phyloP scores from a whole-genome alignment of 2,329 filamentous ascomycete species.

The Pseudopithomyces chartarum region DNA sequence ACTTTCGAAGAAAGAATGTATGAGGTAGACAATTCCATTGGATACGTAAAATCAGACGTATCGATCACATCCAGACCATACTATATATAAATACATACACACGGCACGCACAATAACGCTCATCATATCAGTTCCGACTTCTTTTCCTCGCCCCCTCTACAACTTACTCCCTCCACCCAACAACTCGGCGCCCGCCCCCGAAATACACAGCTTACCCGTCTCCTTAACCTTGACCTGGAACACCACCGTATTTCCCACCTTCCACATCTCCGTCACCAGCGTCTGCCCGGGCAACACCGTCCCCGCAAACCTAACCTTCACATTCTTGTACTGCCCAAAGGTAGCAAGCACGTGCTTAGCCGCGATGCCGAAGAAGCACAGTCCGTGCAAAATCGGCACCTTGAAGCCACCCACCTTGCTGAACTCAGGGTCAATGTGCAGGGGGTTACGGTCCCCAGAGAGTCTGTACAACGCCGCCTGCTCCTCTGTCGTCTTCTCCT shows the following conservation, averaged over 20 bases:
- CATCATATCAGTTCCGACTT: too few relatives aligned
- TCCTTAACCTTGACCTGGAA: conserved; percentile 92
- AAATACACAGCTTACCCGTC: conserved; percentile 88
- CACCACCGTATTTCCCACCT: conserved; percentile 75
- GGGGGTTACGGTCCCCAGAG: conserved; percentile 92
- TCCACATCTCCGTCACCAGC: conserved; percentile 93
- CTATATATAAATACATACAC: too few relatives aligned
- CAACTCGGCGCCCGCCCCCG: conserved; percentile 79
- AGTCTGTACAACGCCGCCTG: conserved; percentile 93
- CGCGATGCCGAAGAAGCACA: conserved; percentile 91
- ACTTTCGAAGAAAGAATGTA: too few relatives aligned
- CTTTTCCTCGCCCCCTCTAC: conserved; percentile 20
- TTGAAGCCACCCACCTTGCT: conserved; percentile 96
- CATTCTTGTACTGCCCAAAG: conserved; percentile 84
- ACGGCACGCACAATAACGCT: too few relatives aligned
- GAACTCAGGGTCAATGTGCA: conserved; percentile 94
- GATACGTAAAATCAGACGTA: too few relatives aligned
- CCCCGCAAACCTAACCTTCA: conserved; percentile 91
- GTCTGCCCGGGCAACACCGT: conserved; percentile 87
- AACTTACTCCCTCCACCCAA: conserved; percentile 53
- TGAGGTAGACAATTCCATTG: too few relatives aligned
- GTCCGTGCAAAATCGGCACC: conserved; percentile 91
- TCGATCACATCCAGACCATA: too few relatives aligned
- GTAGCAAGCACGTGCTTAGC: conserved; percentile 87
- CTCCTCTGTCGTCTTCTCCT: conserved; percentile 85